Percentiles rank a stretch among this genome's conserved stretches.
Conservation (phyloP, 805 yeast genomes). For the Candida berthetii region DNA sequence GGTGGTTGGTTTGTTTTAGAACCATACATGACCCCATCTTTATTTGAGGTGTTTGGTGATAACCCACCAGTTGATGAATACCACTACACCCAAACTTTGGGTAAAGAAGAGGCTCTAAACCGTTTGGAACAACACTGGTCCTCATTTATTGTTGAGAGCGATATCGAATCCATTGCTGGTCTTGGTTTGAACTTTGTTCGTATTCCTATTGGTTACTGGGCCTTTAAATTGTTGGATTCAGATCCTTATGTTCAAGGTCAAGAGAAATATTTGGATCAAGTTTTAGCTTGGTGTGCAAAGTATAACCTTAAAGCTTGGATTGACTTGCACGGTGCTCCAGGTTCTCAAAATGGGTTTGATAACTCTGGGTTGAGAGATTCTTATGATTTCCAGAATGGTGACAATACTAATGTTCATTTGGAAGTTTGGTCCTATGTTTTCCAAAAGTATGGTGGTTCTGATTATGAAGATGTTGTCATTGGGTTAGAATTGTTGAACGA, state of each 20-base stretch:
- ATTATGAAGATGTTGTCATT: conserved; percentile 64
- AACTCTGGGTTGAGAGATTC: conserved; percentile 81
- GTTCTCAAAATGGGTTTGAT: conserved; percentile 94
- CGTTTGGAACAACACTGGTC: conserved; percentile 70
- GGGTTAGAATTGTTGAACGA: conserved; percentile 88
- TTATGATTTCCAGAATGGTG: conserved; percentile 47
- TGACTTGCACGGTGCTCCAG: conserved; percentile 95
- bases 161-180: conserved; percentile 51
- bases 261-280: conserved; percentile 62
- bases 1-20: conserved; percentile 93
- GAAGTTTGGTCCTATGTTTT: conserved; percentile 49
- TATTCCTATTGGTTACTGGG: conserved; percentile 96
- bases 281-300: conserved; percentile 67
- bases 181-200: conserved; percentile 80
- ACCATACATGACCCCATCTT: conserved; percentile 78
- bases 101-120: conserved; percentile 46
- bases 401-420: conserved; percentile 48
- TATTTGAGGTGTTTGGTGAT: conserved; percentile 47
- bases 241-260: conserved; percentile 93
- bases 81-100: conserved; percentile 55
- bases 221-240: conserved; percentile 49
- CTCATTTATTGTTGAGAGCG: conserved; percentile 68
- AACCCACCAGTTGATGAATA: conserved; percentile 76
- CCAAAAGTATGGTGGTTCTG: conserved; percentile 54
- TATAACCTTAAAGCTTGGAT: conserved; percentile 75